A percentile compares a stretch with the other conserved stretches of the same genome.
These are phyloP conservation scores for Crepidotus variabilis DNA, from an alignment of 768 basidiomycete species.

Conservation along the genomic window DNA sequence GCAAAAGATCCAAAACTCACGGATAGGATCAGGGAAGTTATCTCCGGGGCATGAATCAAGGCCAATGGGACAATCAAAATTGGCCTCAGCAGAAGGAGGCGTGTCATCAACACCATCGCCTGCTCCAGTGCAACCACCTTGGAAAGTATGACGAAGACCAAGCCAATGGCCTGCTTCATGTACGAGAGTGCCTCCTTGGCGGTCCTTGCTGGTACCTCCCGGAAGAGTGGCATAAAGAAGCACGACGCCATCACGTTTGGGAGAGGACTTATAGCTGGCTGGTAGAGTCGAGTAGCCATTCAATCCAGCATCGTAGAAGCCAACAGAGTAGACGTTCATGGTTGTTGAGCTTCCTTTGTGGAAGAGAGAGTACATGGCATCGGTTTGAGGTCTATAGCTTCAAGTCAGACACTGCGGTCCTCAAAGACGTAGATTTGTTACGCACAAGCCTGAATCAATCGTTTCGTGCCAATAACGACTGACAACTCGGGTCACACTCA, in stretches of 20 bases:
- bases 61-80: constrained; percentile 32
- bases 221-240: constrained; percentile 33
- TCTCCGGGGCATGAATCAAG: constrained; percentile 27
- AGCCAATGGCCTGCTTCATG: constrained; percentile 52
- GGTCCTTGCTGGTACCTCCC: constrained; percentile 34
- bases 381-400: constrained; percentile 23
- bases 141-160: constrained; percentile 47
- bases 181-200: constrained; percentile 42
- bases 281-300: constrained; percentile 52
- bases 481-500: constrained; percentile 31
- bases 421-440: constrained; percentile 2
- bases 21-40: constrained; percentile 34
- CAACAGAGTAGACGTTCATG: constrained; percentile 37
- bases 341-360: constrained; percentile 32
- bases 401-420: not conserved
- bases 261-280: constrained; percentile 28
- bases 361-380: constrained; percentile 32
- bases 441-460: constrained; percentile 24
- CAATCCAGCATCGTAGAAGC: constrained; percentile 22
- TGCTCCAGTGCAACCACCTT: constrained; percentile 28
- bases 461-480: constrained; percentile 41
- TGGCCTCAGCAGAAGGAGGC: constrained; percentile 32
- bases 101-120: constrained; percentile 43
- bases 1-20: constrained; percentile 17
- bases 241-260: constrained; percentile 43